Evolutionary conservation across 2,329 filamentous ascomycete species (phyloP).

Genomic region (Xylaria sp.): DNA sequence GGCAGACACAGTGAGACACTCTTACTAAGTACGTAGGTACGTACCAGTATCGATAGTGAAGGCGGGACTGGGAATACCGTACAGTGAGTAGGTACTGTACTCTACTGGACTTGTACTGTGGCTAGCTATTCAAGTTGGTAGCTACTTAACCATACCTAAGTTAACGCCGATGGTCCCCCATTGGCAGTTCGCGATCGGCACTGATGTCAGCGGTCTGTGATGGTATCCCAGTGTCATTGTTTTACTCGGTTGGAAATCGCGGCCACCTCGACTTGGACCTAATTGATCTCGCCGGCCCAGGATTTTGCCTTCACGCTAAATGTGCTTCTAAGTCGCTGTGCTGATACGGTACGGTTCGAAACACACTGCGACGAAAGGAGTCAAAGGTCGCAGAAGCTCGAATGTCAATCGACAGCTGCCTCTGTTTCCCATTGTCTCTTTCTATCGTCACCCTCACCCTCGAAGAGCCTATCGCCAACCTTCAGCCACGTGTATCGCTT

Average conservation of each 20-base stretch:
- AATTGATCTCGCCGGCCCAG: too few species aligned
- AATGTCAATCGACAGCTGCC: background rate
- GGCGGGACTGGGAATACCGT: background rate
- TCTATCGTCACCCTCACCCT: background rate
- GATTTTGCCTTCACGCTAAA: background rate
- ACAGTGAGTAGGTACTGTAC: too few species aligned
- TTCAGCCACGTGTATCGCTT: background rate
- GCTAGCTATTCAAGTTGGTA: background rate
- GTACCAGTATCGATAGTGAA: too few species aligned
- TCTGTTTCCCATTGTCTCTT: background rate
- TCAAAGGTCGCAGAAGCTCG: background rate
- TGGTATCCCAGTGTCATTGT: constrained; percentile 5
- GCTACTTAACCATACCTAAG: background rate
- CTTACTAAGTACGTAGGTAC: too few species aligned
- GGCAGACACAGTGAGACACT: too few species aligned
- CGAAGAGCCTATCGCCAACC: background rate
- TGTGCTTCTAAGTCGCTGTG: background rate
- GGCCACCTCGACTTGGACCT: background rate
- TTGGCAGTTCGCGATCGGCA: constrained; percentile 1
- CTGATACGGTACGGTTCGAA: background rate
- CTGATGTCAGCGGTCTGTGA: constrained; percentile 29
- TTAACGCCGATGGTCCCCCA: background rate
- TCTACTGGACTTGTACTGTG: background rate
- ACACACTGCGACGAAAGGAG: background rate
- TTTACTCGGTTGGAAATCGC: background rate